Base-by-base conservation (phyloP, 768 basidiomycete species). In the Hydnomerulius pinastri region DNA sequence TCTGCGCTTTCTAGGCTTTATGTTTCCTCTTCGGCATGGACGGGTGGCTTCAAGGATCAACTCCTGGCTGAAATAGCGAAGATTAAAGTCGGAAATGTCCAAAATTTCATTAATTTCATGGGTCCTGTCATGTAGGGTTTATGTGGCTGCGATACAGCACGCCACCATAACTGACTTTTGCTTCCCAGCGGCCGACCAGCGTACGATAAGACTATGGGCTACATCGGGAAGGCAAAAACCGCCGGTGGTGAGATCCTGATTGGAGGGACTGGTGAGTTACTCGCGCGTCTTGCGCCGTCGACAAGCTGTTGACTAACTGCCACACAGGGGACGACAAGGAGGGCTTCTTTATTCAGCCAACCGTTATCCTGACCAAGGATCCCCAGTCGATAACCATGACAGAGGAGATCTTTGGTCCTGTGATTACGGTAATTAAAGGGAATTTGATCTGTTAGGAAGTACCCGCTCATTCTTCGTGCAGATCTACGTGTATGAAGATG, bases 361-460 rank as follows among this genome's bases (percentile, higher is more conserved):
- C 97, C 7, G 84, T 98, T 50, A 95, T 99, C 61, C 71, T 92
- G 52, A 96, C 87, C 59, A 89, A 90, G 64, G 92, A 98, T 66
- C 93, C 97, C 33, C 82, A 82, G 53, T 89, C 85, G 2, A 70
- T 95, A 37, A 95, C 94, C 2, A 90, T 99, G 83, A 81, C 80
- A 6, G 91, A 98, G 58, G 97, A 99, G 73, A 90, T 99, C 61
- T 98, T 99, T 61, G 97, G 97, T 1, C 97, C 97, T 21, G 95
- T 98, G 29, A 61, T 98, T 45, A 96, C 95, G 29, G 92, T 91
- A 62, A 55, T 32, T 56, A 42, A 75, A 60, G n/a, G n/a, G n/a
- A 36, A 33, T 32, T 39, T 6, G 4, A 29, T 30, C 21, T 25
- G 28, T 10, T 43, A 27, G 13, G 27, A 21, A 13, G 25, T 41